Conservation (phyloP, 1,284 basidiomycete genomes). For the Prillingera fragicola region DNA sequence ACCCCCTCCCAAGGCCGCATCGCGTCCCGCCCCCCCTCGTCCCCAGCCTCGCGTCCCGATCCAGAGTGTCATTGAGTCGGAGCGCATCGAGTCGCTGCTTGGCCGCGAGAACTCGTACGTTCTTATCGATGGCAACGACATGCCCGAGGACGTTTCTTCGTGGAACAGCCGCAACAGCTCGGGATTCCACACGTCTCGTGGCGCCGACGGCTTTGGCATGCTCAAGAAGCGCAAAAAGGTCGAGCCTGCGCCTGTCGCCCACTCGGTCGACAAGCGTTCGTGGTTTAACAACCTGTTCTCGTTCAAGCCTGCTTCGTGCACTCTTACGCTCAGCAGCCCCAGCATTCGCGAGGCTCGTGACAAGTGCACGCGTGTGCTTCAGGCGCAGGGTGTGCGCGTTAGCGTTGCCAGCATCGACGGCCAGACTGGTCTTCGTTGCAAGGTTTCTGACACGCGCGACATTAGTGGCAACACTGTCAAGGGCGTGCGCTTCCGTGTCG, state of each 20-base stretch:
- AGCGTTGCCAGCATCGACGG: slow-evolving; percentile 38
- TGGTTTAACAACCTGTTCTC: slow-evolving; percentile 90
- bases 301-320: slow-evolving; percentile 65
- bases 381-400: slow-evolving; percentile 30
- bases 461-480: slow-evolving; percentile 27
- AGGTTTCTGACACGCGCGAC: slow-evolving; percentile 30
- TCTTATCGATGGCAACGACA: slow-evolving; percentile 35
- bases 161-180: slow-evolving; percentile 29
- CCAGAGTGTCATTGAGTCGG: not conserved
- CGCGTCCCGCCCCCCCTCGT: slow-evolving; percentile 17
- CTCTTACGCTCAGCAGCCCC: slow-evolving; percentile 33
- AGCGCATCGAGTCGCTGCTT: slow-evolving; percentile 26
- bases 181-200: slow-evolving; percentile 24
- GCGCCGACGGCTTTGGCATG: slow-evolving; percentile 41
- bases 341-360: slow-evolving; percentile 41
- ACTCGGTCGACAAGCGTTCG: slow-evolving; percentile 54
- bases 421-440: slow-evolving; percentile 38
- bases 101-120: slow-evolving; percentile 43
- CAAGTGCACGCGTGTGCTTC: slow-evolving; percentile 26
- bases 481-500: slow-evolving; percentile 44
- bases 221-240: slow-evolving; percentile 44
- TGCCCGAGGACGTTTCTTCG: slow-evolving; percentile 21
- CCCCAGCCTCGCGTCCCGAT: not conserved
- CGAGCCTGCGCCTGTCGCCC: slow-evolving; percentile 1
- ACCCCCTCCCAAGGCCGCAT: slow-evolving; percentile 13